A percentile compares a stretch with the other conserved stretches of the same genome.
Conservation (phyloP, 345 rosid genomes). For the Punica granatum region DNA sequence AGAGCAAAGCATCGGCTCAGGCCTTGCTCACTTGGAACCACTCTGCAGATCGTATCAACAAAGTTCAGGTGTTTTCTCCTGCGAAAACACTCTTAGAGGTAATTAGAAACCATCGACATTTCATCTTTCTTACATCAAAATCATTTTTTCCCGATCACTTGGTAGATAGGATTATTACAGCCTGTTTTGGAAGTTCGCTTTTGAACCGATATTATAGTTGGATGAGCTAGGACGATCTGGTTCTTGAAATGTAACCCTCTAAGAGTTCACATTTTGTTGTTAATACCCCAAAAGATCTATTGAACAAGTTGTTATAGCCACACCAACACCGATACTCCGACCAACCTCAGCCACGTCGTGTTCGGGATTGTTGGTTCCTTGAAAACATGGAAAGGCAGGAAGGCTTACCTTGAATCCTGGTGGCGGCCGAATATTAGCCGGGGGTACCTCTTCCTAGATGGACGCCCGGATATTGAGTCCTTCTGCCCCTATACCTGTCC, state of each 20-base stretch:
- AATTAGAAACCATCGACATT: background rate
- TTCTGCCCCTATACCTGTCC: slow-evolving; percentile 50
- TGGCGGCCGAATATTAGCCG: slow-evolving; percentile 68
- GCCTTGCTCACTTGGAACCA: slow-evolving; percentile 31
- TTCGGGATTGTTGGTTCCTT: slow-evolving; percentile 38
- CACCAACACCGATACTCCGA: slow-evolving; percentile 11
- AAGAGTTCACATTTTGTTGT: background rate
- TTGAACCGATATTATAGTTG: too few species aligned
- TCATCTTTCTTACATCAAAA: too few species aligned
- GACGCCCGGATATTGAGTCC: slow-evolving; percentile 24
- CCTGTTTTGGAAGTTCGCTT: too few species aligned
- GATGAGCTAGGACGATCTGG: too few species aligned
- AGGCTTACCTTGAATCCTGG: slow-evolving; percentile 50
- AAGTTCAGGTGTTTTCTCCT: slow-evolving; percentile 39
- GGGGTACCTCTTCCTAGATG: slow-evolving; percentile 45
- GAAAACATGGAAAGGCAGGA: slow-evolving; percentile 37
- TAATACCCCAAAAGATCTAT: too few species aligned
- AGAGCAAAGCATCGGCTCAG: slow-evolving; percentile 19
- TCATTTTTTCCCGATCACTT: too few species aligned
- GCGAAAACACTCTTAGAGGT: slow-evolving; percentile 32
- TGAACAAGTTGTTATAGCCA: too few species aligned
- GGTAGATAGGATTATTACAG: too few species aligned
- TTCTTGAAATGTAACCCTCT: too few species aligned
- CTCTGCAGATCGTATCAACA: slow-evolving; percentile 34
- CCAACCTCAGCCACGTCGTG: slow-evolving; percentile 35